Evolutionary conservation across 2,329 filamentous ascomycete genomes (phyloP).

Genomic region (Fusarium heterosporum): DNA sequence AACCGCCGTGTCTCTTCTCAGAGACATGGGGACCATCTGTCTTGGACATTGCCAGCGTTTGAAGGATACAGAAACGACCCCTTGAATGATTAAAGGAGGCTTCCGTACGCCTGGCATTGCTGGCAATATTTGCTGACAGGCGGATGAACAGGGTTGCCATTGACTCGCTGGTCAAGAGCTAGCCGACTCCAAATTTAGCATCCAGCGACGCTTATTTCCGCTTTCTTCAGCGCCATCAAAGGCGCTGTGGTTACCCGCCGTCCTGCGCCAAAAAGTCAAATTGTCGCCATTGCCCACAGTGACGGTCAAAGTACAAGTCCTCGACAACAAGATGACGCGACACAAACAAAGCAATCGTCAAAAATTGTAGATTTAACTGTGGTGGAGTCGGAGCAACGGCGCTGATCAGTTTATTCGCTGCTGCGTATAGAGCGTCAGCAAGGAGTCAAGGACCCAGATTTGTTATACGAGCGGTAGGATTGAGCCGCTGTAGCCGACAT

Average conservation of each 20-base stretch:
- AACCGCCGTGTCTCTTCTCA: background rate
- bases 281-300: background rate
- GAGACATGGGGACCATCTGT: background rate
- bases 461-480: slow-evolving; percentile 29
- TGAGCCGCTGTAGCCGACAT: slow-evolving; percentile 24
- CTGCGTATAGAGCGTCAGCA: slow-evolving; percentile 1
- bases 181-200: background rate
- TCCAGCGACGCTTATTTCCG: background rate
- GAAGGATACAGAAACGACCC: background rate
- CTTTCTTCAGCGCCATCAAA: background rate
- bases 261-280: slow-evolving; percentile 1
- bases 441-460: background rate
- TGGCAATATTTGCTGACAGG: background rate
- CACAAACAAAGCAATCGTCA: background rate
- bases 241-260: background rate
- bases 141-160: slow-evolving; percentile 11
- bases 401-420: background rate
- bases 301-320: background rate
- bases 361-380: background rate
- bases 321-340: background rate
- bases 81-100: background rate
- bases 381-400: background rate
- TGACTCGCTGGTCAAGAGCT: background rate
- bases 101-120: background rate
- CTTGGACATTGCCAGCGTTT: background rate